phyloP scores from a whole-genome alignment of 2,329 filamentous ascomycete species.

The Neofusicoccum laricinum region DNA sequence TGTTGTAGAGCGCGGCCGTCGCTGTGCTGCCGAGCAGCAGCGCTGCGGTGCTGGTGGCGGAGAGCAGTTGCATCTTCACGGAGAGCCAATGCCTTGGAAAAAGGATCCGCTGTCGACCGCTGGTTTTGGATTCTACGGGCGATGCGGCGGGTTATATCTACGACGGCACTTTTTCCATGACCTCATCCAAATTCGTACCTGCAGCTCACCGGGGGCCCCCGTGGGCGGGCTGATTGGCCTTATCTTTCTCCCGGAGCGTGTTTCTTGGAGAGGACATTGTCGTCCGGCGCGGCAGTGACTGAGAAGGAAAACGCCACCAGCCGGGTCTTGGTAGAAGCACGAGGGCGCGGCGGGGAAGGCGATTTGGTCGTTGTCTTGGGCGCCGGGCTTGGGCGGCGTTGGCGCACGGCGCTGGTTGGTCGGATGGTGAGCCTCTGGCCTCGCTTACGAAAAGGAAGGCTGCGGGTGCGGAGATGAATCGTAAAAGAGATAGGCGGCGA shows the following conservation, averaged over 20 bases:
- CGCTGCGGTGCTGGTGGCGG: background rate
- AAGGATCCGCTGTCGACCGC: no score
- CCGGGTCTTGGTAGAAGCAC: background rate
- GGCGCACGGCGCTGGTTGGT: background rate
- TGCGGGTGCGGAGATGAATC: background rate
- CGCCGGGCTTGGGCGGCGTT: background rate
- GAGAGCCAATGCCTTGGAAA: background rate
- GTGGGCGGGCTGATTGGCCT: constrained; percentile 3
- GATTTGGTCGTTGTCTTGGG: background rate
- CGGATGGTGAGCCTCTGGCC: background rate
- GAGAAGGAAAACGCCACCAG: background rate
- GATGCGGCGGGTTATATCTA: no score
- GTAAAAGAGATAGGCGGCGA: no score
- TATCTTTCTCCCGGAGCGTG: background rate
- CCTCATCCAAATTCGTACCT: constrained; percentile 3
- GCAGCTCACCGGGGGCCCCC: background rate
- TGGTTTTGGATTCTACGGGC: no score
- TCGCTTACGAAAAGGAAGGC: background rate
- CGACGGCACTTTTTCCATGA: background rate
- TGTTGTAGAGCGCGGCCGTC: constrained; percentile 44
- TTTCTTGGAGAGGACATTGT: background rate
- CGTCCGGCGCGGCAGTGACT: constrained; percentile 3
- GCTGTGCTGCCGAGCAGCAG: constrained; percentile 22
- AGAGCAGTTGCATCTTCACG: background rate
- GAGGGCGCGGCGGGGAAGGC: background rate